Evolutionary conservation across 2,329 filamentous ascomycete genomes (phyloP).

Genomic region (Endothia cerciana): DNA sequence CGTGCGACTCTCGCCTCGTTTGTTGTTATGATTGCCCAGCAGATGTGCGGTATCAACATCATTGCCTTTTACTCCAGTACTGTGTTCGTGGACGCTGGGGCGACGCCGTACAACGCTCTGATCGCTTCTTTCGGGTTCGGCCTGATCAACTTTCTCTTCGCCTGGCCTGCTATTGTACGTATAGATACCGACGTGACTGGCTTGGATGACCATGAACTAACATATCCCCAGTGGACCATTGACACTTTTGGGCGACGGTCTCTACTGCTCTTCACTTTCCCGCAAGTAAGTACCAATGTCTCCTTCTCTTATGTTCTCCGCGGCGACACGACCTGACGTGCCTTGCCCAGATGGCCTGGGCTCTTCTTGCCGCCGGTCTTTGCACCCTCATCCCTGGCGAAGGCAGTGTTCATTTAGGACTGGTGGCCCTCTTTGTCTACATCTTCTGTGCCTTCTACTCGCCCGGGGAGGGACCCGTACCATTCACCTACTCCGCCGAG

Average conservation of each 20-base stretch:
- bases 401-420: slow-evolving; percentile 40
- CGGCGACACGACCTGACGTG: neutral
- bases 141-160: slow-evolving; percentile 66
- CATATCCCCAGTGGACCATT: slow-evolving; percentile 54
- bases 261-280: slow-evolving; percentile 67
- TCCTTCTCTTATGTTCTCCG: neutral
- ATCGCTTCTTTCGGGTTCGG: slow-evolving; percentile 50
- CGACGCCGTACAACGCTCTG: slow-evolving; percentile 43
- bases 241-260: slow-evolving; percentile 68
- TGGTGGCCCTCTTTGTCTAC: slow-evolving; percentile 52
- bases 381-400: slow-evolving; percentile 50
- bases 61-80: slow-evolving; percentile 54
- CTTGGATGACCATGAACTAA: neutral
- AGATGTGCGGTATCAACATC: slow-evolving; percentile 62
- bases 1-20: slow-evolving; percentile 69
- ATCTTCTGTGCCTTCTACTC: slow-evolving; percentile 39
- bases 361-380: slow-evolving; percentile 59
- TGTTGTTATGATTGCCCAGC: slow-evolving; percentile 69
- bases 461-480: slow-evolving; percentile 65
- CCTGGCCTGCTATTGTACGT: slow-evolving; percentile 60
- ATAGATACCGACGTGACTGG: neutral
- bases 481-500: slow-evolving; percentile 71
- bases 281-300: slow-evolving; percentile 50
- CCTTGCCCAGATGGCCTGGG: slow-evolving; percentile 56
- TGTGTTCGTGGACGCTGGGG: slow-evolving; percentile 50